Evolutionary conservation across 2,329 filamentous ascomycete genomes (phyloP), one percentile per base, ranked within the genome.

Genomic region (Neophaeococcomyces aloes): DNA sequence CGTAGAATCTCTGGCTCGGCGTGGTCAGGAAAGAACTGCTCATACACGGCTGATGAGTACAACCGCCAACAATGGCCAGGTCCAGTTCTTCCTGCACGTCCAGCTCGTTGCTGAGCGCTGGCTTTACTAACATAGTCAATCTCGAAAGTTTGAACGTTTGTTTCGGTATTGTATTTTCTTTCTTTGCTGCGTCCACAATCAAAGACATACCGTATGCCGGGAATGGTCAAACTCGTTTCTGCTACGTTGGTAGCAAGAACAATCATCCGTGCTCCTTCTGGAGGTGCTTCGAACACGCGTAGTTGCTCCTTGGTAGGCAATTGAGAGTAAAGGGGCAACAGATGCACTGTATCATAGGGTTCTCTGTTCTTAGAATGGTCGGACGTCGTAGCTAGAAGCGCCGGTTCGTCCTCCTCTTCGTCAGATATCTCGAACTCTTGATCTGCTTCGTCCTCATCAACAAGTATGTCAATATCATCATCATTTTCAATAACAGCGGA

Each of bases 101-200:
- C 91, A 47, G 86, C 79, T 60, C 91, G 77, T 64, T 98, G 91
- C 52, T 81, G 84, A 6, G 91, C 89, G 60, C 86, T 94, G 21
- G 91, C 91, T 66, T 98, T 96, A 67, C 88, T 95, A 60, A 96
- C 93, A 86, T 89, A 98, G 31, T 83, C 83, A 42, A 98, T 78
- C 56, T 94, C 84, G 59, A 94, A 98, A 58, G 83, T 94, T 61
- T 98, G 91, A 1, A 98, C 89, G 3, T 89, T 89, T 7, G 84
- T 95, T 8, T 77, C 68, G n/a, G 78, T 74, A 59, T 96, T 85
- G 57, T 91, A 96, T 46, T 81, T 83, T 50, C 89, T 82, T 61
- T 95, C 88, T 62, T 98, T 98, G 29, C 85, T 83, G 38, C 93
- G 75, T 27, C 91, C 91, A 52, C 85, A 88, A 62, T 96, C 89